These are phyloP conservation scores for Cladophialophora yegresii DNA, from an alignment of 2,329 filamentous ascomycete species.

Conservation along the genomic window DNA sequence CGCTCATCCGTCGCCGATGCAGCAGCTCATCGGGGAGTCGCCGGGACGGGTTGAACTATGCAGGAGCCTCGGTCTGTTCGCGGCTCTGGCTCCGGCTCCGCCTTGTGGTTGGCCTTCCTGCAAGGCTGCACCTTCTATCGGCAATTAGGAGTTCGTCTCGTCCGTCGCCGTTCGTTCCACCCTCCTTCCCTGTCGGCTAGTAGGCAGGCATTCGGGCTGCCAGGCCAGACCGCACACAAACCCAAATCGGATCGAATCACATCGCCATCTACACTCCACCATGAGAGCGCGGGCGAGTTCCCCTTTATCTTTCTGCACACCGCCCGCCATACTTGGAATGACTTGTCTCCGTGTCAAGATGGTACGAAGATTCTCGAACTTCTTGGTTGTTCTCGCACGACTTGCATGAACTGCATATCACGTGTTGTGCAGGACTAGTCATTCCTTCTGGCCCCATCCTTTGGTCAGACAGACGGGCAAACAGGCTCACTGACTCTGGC, in stretches of 20 bases:
- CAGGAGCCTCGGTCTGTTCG: background rate
- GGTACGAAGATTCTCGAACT: background rate
- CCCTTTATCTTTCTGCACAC: background rate
- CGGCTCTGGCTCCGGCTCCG: background rate
- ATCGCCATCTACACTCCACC: background rate
- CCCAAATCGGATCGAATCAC: background rate
- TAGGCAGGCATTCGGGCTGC: background rate
- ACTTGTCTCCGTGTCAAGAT: background rate
- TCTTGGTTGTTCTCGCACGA: background rate
- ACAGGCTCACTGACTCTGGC: background rate
- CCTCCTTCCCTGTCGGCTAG: background rate
- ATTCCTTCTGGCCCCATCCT: background rate
- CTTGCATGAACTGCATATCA: background rate
- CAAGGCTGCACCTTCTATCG: background rate
- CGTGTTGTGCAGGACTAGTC: background rate
- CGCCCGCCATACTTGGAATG: no score
- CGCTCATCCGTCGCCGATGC: background rate
- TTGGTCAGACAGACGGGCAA: background rate
- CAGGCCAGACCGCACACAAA: background rate
- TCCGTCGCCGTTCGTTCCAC: background rate
- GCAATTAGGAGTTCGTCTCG: slow-evolving; percentile 1
- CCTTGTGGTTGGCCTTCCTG: background rate
- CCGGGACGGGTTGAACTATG: background rate
- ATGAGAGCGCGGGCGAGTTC: background rate
- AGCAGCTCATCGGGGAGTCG: background rate